phyloP scores from a whole-genome alignment of 768 basidiomycete species.

The Lactarius evosmus region DNA sequence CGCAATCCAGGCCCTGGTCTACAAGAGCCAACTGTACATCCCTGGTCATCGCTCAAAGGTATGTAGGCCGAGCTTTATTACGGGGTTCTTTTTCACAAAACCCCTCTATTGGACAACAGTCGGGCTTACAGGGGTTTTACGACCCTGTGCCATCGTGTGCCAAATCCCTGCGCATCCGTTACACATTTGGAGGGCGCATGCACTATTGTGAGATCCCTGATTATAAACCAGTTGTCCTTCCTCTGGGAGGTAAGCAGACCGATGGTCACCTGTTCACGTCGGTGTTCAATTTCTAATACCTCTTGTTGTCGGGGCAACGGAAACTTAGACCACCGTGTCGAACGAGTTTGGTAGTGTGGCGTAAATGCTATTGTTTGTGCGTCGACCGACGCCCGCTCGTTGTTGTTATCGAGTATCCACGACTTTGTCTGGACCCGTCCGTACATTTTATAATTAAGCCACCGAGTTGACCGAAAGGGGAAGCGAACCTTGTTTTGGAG shows the following conservation, averaged over 20 bases:
- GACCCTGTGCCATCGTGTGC: conserved; percentile 74
- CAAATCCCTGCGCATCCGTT: conserved; percentile 70
- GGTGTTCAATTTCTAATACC: conserved; percentile 11
- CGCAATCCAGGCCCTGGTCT: conserved; percentile 77
- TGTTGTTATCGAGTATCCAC: conserved; percentile 16
- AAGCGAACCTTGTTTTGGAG: conserved; percentile 3
- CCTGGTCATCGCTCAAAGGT: conserved; percentile 77
- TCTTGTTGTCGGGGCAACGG: conserved; percentile 24
- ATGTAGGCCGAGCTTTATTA: conserved; percentile 39
- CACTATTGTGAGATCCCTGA: conserved; percentile 81
- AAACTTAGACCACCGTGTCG: conserved; percentile 24
- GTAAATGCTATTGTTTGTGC: conserved; percentile 8
- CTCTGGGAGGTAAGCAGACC: conserved; percentile 60
- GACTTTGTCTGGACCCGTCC: conserved; percentile 6
- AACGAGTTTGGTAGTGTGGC: conserved; percentile 14
- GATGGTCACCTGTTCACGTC: conserved; percentile 9
- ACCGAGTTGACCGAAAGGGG: conserved; percentile 3
- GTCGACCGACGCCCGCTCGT: conserved; percentile 6
- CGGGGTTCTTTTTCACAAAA: conserved; percentile 4
- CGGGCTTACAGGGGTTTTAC: conserved; percentile 81
- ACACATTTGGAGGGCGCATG: conserved; percentile 66
- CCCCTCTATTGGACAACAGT: conserved; percentile 37
- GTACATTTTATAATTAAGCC: conserved; percentile 18
- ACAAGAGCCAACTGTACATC: conserved; percentile 73
- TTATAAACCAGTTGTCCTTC: conserved; percentile 65